A percentile compares a stretch with the other conserved stretches of the same genome.
Conservation (phyloP, 2,329 filamentous ascomycete species). For the Erysiphe pulchra region DNA sequence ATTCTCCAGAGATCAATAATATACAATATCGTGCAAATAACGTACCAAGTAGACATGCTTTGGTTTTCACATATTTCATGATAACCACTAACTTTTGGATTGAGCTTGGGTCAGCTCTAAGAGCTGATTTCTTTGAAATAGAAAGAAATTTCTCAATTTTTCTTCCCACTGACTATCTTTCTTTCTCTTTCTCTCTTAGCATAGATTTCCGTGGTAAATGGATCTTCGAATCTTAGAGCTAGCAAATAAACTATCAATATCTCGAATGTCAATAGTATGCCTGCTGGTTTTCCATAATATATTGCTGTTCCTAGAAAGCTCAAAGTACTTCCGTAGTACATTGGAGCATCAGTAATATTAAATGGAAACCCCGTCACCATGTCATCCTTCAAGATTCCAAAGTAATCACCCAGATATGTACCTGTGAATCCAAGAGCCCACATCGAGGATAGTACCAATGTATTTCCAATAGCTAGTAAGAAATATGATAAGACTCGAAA, state of each 20-base stretch:
- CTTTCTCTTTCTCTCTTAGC: slow-evolving; percentile 48
- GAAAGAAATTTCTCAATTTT: background rate
- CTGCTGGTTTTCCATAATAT: slow-evolving; percentile 67
- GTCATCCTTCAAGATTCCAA: slow-evolving; percentile 88
- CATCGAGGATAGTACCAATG: slow-evolving; percentile 70
- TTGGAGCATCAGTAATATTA: slow-evolving; percentile 70
- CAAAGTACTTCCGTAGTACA: slow-evolving; percentile 89
- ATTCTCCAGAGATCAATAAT: no score
- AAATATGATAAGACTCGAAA: slow-evolving; percentile 38
- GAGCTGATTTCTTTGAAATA: no score
- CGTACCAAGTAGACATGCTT: no score
- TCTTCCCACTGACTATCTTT: slow-evolving; percentile 11
- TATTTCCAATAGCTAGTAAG: slow-evolving; percentile 52
- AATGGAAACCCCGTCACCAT: slow-evolving; percentile 93
- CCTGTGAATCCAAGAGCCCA: slow-evolving; percentile 83
- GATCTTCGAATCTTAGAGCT: slow-evolving; percentile 71
- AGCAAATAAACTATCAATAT: slow-evolving; percentile 59
- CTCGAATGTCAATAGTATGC: slow-evolving; percentile 46
- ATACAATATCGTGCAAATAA: no score
- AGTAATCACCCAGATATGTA: slow-evolving; percentile 95
- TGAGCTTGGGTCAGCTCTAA: no score
- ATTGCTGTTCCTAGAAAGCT: slow-evolving; percentile 77
- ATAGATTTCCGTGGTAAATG: slow-evolving; percentile 84
- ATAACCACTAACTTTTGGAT: no score
- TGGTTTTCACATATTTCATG: no score